Evolutionary conservation across 495 filamentous ascomycete genomes (phyloP).

Genomic region (Aspergillus indologenus): DNA sequence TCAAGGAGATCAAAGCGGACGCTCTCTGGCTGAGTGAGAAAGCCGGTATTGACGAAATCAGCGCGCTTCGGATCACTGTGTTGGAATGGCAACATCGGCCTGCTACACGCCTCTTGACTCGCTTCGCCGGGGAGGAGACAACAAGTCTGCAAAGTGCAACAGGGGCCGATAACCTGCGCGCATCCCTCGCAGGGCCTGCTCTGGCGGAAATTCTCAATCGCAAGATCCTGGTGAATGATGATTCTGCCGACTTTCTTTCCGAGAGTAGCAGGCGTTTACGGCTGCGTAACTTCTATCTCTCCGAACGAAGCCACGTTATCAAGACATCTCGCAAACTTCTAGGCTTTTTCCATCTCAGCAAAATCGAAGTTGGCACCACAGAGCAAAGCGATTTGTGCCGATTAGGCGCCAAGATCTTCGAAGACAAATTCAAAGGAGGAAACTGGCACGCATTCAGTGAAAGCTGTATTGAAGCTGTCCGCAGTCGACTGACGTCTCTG

Average conservation of each 20-base stretch:
- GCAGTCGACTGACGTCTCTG: constrained; percentile 43
- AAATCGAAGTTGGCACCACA: constrained; percentile 8
- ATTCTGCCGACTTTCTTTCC: constrained; percentile 56
- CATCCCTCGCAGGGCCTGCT: constrained; percentile 46
- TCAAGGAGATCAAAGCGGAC: constrained; percentile 82
- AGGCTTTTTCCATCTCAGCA: constrained; percentile 31
- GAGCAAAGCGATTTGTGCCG: constrained; percentile 21
- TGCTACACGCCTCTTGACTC: constrained; percentile 58
- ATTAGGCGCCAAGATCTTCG: constrained; percentile 33
- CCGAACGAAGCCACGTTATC: constrained; percentile 54
- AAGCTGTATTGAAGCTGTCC: constrained; percentile 44
- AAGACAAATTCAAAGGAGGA: constrained; percentile 26
- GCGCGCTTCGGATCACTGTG: constrained; percentile 74
- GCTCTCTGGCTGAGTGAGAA: constrained; percentile 78
- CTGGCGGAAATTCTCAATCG: constrained; percentile 36
- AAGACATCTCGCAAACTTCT: constrained; percentile 46
- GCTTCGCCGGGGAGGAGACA: constrained; percentile 65
- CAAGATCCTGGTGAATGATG: constrained; percentile 37
- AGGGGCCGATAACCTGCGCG: constrained; percentile 53
- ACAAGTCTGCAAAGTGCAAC: constrained; percentile 64
- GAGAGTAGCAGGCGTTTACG: constrained; percentile 56
- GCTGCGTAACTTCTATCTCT: constrained; percentile 64
- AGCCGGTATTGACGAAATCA: constrained; percentile 73
- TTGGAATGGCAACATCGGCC: constrained; percentile 81
- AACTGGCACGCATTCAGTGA: constrained; percentile 29